Base-by-base conservation (phyloP, 495 filamentous ascomycete species). In the Penicillium roqueforti region DNA sequence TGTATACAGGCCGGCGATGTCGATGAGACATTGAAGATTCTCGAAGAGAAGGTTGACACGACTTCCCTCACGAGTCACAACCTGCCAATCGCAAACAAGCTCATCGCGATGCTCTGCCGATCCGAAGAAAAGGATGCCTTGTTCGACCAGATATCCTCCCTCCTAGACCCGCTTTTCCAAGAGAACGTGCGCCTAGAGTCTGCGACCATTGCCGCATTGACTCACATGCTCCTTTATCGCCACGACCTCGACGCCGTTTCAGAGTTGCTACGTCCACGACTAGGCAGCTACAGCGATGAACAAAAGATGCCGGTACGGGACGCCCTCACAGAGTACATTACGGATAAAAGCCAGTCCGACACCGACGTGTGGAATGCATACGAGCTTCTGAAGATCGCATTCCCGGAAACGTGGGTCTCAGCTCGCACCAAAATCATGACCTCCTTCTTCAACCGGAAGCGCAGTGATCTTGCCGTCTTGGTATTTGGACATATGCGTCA, bases 401-500 rank as follows among this genome's bases (percentile, higher is more conserved):
- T 97, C 75, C 82, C 87, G 9, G 92, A 96, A 65, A 82, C 82
- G 0, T 69, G 77, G 1, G 73, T 80, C 1, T 68, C 69, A 13
- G 73, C 79, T 38, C 85, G 92, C 19, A 83, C 83, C 4, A 68
- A 78, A 16, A 75, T 97, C 39, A 97, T 98, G 91, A 76, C 83
- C 16, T 73, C 78, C 31, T 95, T 97, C 74, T 97, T 95, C 65
- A 73, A 76, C 6, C 85, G 90, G 28, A 70, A 76, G 28, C 82
- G 89, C 14, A 77, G 85, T 6, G 91, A 97, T 57, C 87, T 96
- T 79, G 93, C 88, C 1, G 83, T 79, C 31, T 74, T 90, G 54
- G 80, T 93, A 45, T 96, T 98, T 66, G 86, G 87, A 23, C 89
- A 96, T 68, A 96, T 97, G 90, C 85, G 87, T 11, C 76, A 83